These are phyloP conservation scores for Gyromitra esculenta DNA, from an alignment of 2,329 filamentous ascomycete genomes.

Conservation along the genomic window DNA sequence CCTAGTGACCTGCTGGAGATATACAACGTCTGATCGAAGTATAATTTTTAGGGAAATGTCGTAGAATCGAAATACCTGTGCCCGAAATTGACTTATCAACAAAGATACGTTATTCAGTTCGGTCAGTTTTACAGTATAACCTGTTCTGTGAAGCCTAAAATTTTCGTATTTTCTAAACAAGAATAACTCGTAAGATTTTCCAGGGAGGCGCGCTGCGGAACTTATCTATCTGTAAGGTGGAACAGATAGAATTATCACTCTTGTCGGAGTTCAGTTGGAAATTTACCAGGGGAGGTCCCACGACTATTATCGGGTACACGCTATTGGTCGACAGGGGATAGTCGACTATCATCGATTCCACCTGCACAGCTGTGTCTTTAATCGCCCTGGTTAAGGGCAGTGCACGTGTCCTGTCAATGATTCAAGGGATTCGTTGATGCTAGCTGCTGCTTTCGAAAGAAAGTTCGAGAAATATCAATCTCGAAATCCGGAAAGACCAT, in stretches of 20 bases:
- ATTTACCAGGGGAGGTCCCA: background rate
- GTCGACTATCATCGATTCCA: background rate
- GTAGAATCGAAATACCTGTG: slow-evolving; percentile 7
- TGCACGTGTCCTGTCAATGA: slow-evolving; percentile 21
- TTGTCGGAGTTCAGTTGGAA: background rate
- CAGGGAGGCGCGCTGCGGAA: slow-evolving; percentile 6
- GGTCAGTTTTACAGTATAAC: slow-evolving; percentile 12
- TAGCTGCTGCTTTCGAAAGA: slow-evolving; percentile 8
- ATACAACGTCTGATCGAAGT: background rate
- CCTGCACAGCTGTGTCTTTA: background rate
- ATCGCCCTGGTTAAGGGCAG: background rate
- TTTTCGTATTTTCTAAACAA: background rate
- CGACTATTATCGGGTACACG: background rate
- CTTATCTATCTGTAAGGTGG: slow-evolving; percentile 12
- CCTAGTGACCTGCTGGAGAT: background rate
- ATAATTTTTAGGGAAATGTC: background rate
- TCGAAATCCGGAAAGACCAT: slow-evolving; percentile 13
- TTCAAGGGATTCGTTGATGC: slow-evolving; percentile 28
- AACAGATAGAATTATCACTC: background rate
- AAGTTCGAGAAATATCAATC: slow-evolving; percentile 1
- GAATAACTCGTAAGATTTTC: background rate
- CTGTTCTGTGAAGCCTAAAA: too few relatives aligned
- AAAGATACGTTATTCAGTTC: slow-evolving; percentile 6
- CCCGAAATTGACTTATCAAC: background rate
- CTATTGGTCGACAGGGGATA: background rate